Evolutionary conservation across 2,329 filamentous ascomycete species (phyloP).

Genomic region (Monilinia aucupariae): DNA sequence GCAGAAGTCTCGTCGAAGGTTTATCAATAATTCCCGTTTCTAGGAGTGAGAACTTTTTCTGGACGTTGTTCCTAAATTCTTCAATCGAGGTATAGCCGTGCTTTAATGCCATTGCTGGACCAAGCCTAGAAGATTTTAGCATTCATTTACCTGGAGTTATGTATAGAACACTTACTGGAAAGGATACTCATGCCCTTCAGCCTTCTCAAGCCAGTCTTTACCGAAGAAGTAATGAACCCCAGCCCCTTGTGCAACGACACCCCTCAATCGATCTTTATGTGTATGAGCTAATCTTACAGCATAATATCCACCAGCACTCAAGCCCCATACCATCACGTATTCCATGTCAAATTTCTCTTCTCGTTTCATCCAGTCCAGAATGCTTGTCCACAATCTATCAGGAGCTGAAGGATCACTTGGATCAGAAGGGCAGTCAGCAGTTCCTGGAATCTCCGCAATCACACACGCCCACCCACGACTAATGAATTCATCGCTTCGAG

Average conservation of each 20-base stretch:
- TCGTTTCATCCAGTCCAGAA: conserved; percentile 54
- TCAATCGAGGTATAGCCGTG: conserved; percentile 54
- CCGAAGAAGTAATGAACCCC: conserved; percentile 58
- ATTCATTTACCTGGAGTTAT: neutral
- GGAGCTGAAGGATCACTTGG: conserved; percentile 52
- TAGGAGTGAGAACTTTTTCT: conserved; percentile 58
- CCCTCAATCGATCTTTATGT: conserved; percentile 49
- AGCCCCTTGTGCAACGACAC: conserved; percentile 57
- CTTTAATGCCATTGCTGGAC: conserved; percentile 54
- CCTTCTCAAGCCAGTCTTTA: conserved; percentile 53
- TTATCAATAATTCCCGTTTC: conserved; percentile 52
- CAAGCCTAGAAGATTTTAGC: conserved; percentile 38
- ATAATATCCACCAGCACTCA: conserved; percentile 64
- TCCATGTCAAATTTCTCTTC: conserved; percentile 50
- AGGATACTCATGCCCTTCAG: conserved; percentile 62
- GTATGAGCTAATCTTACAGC: conserved; percentile 63
- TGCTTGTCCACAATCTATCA: conserved; percentile 57
- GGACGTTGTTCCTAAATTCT: conserved; percentile 50
- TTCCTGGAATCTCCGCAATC: conserved; percentile 60
- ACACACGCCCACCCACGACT: conserved; percentile 57
- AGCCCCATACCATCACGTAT: conserved; percentile 56
- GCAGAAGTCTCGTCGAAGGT: conserved; percentile 51
- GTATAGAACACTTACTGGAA: conserved; percentile 43
- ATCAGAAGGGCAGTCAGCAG: conserved; percentile 62
- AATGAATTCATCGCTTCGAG: conserved; percentile 56